Percentiles rank a stretch among this genome's conserved stretches.
Evolutionary conservation across 2,329 filamentous ascomycete species (phyloP).

Genomic region (Exophiala alcalophila): DNA sequence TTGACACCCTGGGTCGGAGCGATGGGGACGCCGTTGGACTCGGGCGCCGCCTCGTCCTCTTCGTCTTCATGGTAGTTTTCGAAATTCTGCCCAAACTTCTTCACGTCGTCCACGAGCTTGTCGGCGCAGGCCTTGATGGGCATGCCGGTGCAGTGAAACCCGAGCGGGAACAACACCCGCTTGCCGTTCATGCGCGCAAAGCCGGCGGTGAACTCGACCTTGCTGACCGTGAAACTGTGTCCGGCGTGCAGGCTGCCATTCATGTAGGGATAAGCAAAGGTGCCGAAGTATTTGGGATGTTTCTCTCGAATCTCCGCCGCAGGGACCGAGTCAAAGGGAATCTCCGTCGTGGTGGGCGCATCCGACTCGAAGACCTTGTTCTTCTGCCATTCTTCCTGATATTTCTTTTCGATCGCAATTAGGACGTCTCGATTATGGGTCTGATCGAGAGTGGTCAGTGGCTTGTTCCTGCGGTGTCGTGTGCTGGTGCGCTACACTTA

Average conservation of each 20-base stretch:
- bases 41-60: slow-evolving; percentile 50
- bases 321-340: slow-evolving; percentile 70
- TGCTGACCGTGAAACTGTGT: slow-evolving; percentile 86
- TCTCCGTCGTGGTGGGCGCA: slow-evolving; percentile 74
- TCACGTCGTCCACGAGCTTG: slow-evolving; percentile 86
- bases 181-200: slow-evolving; percentile 90
- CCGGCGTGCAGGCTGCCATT: slow-evolving; percentile 87
- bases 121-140: slow-evolving; percentile 97
- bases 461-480: not conserved
- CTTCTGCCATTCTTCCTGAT: slow-evolving; percentile 80
- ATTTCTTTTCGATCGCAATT: slow-evolving; percentile 83
- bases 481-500: slow-evolving; percentile 30
- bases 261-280: slow-evolving; percentile 76
- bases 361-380: slow-evolving; percentile 77
- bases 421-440: slow-evolving; percentile 85
- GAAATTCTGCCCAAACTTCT: slow-evolving; percentile 84
- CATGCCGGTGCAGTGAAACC: slow-evolving; percentile 96
- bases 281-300: slow-evolving; percentile 87
- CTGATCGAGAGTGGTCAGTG: slow-evolving; percentile 39
- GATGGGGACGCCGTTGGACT: slow-evolving; percentile 49
- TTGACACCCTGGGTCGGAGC: slow-evolving; percentile 59
- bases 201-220: slow-evolving; percentile 87
- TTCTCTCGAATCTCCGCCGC: slow-evolving; percentile 73
- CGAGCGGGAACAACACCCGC: slow-evolving; percentile 80
- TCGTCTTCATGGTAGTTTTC: slow-evolving; percentile 68